A percentile compares a stretch with the other conserved stretches of the same genome.
Evolutionary conservation across 495 filamentous ascomycete genomes (phyloP).

Genomic region (Xylaria intraflava): DNA sequence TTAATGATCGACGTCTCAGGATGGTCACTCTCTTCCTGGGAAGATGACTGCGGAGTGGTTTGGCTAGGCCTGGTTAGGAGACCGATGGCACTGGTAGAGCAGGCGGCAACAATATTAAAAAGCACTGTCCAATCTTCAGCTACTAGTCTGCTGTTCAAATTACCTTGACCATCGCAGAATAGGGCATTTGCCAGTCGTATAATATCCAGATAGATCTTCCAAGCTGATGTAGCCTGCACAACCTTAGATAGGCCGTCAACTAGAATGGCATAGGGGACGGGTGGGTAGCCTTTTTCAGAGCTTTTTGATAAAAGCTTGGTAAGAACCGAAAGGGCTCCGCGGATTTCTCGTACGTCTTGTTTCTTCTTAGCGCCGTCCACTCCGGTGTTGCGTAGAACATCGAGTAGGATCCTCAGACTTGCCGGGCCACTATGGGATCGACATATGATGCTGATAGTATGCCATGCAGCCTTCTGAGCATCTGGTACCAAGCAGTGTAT

Average conservation of each 20-base stretch:
- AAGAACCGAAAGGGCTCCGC: conserved; percentile 63
- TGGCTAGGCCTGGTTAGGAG: conserved; percentile 20
- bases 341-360: conserved; percentile 51
- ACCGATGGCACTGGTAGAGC: conserved; percentile 34
- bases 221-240: conserved; percentile 49
- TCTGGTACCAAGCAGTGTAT: conserved; percentile 68
- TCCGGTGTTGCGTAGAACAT: conserved; percentile 51
- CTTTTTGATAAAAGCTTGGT: conserved; percentile 57
- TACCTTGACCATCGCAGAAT: conserved; percentile 36
- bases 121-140: conserved; percentile 51
- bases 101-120: conserved; percentile 40
- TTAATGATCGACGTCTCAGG: conserved; percentile 32
- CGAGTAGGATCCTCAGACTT: conserved; percentile 57
- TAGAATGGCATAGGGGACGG: conserved; percentile 49
- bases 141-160: conserved; percentile 37
- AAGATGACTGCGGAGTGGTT: conserved; percentile 22
- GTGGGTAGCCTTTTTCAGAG: conserved; percentile 55
- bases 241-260: conserved; percentile 54
- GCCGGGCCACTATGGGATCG: conserved; percentile 71
- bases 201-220: conserved; percentile 46
- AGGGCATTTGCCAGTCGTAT: conserved; percentile 47
- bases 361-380: conserved; percentile 46
- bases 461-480: conserved; percentile 67
- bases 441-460: conserved; percentile 67
- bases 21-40: conserved; percentile 15